Percentiles rank a stretch among this genome's conserved stretches.
Evolutionary conservation across 2,329 filamentous ascomycete species (phyloP).

Genomic region (Helminthosporium solani): DNA sequence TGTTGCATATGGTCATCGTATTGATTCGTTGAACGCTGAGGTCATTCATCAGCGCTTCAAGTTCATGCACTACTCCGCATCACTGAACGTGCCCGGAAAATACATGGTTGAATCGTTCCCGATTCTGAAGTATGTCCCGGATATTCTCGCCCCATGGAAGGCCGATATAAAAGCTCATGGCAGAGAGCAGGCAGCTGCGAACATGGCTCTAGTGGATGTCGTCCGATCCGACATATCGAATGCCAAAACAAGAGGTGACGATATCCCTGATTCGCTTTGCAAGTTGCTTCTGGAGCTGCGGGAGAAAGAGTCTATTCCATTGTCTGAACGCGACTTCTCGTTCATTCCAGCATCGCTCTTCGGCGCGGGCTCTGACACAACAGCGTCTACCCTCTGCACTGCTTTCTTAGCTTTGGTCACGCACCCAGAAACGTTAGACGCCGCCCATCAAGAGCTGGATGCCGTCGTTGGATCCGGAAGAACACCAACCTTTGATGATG

Average conservation of each 20-base stretch:
- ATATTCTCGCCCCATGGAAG: slow-evolving; percentile 51
- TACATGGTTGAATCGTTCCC: slow-evolving; percentile 52
- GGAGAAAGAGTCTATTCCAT: slow-evolving; percentile 42
- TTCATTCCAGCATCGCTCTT: slow-evolving; percentile 49
- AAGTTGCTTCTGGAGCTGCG: slow-evolving; percentile 47
- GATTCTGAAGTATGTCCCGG: slow-evolving; percentile 47
- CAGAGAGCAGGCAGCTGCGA: slow-evolving; percentile 42
- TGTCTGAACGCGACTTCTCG: slow-evolving; percentile 47
- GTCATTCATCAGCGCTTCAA: slow-evolving; percentile 51
- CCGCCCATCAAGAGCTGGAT: slow-evolving; percentile 48
- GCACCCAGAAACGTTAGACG: slow-evolving; percentile 47
- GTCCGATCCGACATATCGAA: slow-evolving; percentile 44
- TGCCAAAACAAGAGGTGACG: slow-evolving; percentile 34
- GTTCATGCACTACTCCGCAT: slow-evolving; percentile 52
- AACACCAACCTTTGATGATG: slow-evolving; percentile 41
- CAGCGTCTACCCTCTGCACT: slow-evolving; percentile 50
- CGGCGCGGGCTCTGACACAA: slow-evolving; percentile 55
- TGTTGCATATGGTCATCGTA: slow-evolving; percentile 54
- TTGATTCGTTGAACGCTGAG: slow-evolving; percentile 50
- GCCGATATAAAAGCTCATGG: slow-evolving; percentile 45
- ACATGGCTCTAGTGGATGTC: slow-evolving; percentile 45
- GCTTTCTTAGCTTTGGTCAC: slow-evolving; percentile 53
- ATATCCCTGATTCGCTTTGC: slow-evolving; percentile 47
- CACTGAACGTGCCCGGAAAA: slow-evolving; percentile 49
- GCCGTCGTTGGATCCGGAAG: slow-evolving; percentile 31